These are phyloP conservation scores for carrot (Daucus carota) DNA, from an alignment of 129 eudicot genomes.

Conservation along the genomic window DH1_v3.0 NC_030385.2:44981501-44982000, in stretches of 20 bases:
- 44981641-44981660: neutral
- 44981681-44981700: neutral
- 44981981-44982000: no score
- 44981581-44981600: neutral
- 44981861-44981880: neutral
- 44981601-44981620: neutral
- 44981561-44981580: neutral
- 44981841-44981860: neutral
- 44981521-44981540: neutral
- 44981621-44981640: neutral
- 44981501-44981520: neutral
- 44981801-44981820: neutral
- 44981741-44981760: constrained; percentile 15
- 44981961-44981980: no score
- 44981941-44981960: neutral
- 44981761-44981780: constrained; percentile 12
- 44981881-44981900: neutral
- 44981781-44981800: neutral
- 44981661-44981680: neutral
- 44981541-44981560: neutral
- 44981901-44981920: neutral
- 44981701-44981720: neutral
- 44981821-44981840: neutral
- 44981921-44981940: neutral
- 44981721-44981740: neutral